These are phyloP conservation scores for Kodamaea sp. DNA, from an alignment of 1,139 yeast genomes.

Conservation along the genomic window DNA sequence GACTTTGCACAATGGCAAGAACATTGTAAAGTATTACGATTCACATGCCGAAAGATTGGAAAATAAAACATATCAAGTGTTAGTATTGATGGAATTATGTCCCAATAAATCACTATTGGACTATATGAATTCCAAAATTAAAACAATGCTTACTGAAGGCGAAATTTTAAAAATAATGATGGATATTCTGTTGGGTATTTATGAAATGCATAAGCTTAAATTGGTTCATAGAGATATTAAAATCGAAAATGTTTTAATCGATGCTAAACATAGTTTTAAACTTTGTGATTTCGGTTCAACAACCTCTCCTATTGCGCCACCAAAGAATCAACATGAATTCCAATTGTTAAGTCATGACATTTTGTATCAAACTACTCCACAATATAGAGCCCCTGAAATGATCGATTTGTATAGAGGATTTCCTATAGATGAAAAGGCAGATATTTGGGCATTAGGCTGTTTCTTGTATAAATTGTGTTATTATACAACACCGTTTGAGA, in stretches of 20 bases:
- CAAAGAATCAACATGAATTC: constrained; percentile 60
- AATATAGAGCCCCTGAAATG: constrained; percentile 82
- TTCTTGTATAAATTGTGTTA: constrained; percentile 73
- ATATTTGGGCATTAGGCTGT: constrained; percentile 83
- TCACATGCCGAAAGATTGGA: constrained; percentile 70
- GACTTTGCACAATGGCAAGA: constrained; percentile 49
- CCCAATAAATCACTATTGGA: constrained; percentile 69
- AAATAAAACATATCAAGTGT: constrained; percentile 61
- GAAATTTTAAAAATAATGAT: constrained; percentile 66
- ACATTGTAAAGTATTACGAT: constrained; percentile 67
- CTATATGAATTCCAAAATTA: constrained; percentile 67
- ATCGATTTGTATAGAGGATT: constrained; percentile 62
- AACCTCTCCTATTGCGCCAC: constrained; percentile 57
- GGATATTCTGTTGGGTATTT: constrained; percentile 64
- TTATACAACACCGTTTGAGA: constrained; percentile 79
- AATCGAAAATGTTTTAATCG: constrained; percentile 72
- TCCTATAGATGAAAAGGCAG: constrained; percentile 74
- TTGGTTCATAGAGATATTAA: constrained; percentile 74
- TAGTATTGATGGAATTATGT: constrained; percentile 75
- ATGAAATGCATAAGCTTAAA: constrained; percentile 64
- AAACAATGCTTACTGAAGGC: constrained; percentile 56
- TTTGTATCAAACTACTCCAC: constrained; percentile 76
- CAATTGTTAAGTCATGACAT: constrained; percentile 62
- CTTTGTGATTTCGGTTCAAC: constrained; percentile 80
- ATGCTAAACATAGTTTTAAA: constrained; percentile 53